These are phyloP conservation scores for Pterulicium gracile DNA, from an alignment of 1,284 basidiomycete species.

Conservation along the genomic window DNA sequence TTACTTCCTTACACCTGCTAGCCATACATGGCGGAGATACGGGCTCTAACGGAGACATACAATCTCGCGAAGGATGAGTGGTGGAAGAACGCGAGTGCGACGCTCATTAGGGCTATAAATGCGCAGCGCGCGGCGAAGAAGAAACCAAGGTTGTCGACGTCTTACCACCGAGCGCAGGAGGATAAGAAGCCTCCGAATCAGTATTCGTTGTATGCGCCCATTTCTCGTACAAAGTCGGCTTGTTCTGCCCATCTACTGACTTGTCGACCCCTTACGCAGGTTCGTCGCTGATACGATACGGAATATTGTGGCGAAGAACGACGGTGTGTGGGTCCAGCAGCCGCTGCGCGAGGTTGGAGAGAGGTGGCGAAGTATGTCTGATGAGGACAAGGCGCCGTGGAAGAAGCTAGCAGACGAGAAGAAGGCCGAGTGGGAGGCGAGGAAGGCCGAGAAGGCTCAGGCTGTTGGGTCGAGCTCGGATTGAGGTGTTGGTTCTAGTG, in stretches of 20 bases:
- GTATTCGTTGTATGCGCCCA: background rate
- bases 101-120: background rate
- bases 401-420: background rate
- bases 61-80: background rate
- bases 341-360: background rate
- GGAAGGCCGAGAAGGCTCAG: too few relatives aligned
- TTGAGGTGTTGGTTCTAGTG: too few relatives aligned
- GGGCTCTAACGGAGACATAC: background rate
- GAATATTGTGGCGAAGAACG: too few relatives aligned
- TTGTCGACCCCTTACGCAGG: too few relatives aligned
- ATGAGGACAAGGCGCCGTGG: background rate
- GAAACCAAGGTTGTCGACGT: background rate
- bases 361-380: background rate
- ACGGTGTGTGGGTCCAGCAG: background rate
- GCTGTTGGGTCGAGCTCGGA: too few relatives aligned
- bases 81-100: background rate
- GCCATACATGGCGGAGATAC: background rate
- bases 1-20: background rate
- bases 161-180: too few relatives aligned
- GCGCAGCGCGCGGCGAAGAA: background rate
- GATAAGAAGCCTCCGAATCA: background rate
- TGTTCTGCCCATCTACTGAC: too few relatives aligned
- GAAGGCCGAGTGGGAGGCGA: background rate
- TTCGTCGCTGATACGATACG: too few relatives aligned
- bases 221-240: background rate